Base-by-base conservation (phyloP, 73 alveolate genomes). In the Paramecium sexaurelia region DNA sequence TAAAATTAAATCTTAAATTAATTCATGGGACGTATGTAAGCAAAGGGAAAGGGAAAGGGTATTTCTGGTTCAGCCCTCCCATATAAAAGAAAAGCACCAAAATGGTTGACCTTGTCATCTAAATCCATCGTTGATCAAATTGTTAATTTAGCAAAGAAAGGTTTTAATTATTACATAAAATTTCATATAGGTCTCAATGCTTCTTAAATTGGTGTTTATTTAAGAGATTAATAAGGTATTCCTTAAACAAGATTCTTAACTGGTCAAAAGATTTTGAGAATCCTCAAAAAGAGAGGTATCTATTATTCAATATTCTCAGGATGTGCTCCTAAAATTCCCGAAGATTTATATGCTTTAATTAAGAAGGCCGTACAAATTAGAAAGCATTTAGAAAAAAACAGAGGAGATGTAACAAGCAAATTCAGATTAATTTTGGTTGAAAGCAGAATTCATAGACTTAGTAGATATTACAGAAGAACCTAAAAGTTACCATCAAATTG, bases 321-420 rank as follows among this genome's bases (percentile, higher is more conserved):
- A 39, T 83, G 98, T 55, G 99, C 99, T 75, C 99, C 99, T 36
- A 96, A 92, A 87, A 97, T 98, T 94, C 99, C 99, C 11, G 99
- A 98, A 93, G 99, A 98, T 92, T 94, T 98, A 73, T 98, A 98
- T 96, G 97, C 97, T 95, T 92, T 98, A 94, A 98, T 98, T 97
- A 98, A 96, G 98, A 98, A 96, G 91, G 99, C 99, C 29, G 99
- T 98, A 94, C 83, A 97, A 84, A 95, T 98, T 92, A 97, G 99
- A 93, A 98, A 98, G 99, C 99, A 98, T 91, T 92, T 98, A 94
- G 99, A 98, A 94, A 95, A 94, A 92, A 96, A 96, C 96, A 95
- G 98, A 91, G 97, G 95, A 94, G 99, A 98, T 95, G 96, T 84
- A 89, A 98, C 98, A 91, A 93, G 97, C 94, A 98, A 98, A 95